Conservation (phyloP, 2,329 filamentous ascomycete species). For the Chaetothyriales sp. region DNA sequence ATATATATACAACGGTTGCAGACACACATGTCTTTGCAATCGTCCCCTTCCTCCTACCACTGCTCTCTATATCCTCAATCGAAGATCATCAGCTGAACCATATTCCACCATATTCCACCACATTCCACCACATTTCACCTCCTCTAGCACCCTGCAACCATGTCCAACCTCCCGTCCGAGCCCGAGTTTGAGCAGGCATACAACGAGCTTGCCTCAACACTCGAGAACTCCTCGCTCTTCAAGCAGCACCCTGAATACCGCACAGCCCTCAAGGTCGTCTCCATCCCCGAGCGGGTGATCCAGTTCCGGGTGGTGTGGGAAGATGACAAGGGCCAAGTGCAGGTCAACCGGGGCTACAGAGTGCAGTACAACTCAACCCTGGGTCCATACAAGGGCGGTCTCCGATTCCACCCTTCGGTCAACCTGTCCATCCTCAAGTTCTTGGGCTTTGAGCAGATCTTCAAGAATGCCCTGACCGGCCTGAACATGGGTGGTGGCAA, state of each 20-base stretch:
- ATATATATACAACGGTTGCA: no score
- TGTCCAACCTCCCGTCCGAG: constrained; percentile 75
- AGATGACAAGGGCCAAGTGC: constrained; percentile 73
- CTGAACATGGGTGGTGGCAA: constrained; percentile 94
- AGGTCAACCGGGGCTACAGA: constrained; percentile 88
- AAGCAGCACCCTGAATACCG: constrained; percentile 87
- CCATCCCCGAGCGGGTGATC: constrained; percentile 86
- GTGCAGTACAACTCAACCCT: constrained; percentile 98
- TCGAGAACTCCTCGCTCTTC: constrained; percentile 88
- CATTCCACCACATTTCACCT: not conserved
- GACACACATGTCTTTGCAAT: no score
- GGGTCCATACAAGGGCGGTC: constrained; percentile 94
- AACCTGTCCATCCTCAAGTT: constrained; percentile 72
- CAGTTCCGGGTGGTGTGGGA: constrained; percentile 98
- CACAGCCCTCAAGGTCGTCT: constrained; percentile 71
- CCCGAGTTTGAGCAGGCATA: constrained; percentile 99
- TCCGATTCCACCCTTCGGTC: constrained; percentile 75
- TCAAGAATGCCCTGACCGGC: constrained; percentile 98
- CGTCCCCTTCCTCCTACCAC: no score
- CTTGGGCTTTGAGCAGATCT: constrained; percentile 97
- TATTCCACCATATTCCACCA: not conserved
- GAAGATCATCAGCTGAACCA: no score
- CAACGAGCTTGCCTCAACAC: constrained; percentile 86
- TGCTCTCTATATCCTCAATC: no score
- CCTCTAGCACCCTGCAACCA: constrained; percentile 25